Conservation (phyloP, 225 moss, liverwort and hornwort species). For the Physcomitrium patens region DNA sequence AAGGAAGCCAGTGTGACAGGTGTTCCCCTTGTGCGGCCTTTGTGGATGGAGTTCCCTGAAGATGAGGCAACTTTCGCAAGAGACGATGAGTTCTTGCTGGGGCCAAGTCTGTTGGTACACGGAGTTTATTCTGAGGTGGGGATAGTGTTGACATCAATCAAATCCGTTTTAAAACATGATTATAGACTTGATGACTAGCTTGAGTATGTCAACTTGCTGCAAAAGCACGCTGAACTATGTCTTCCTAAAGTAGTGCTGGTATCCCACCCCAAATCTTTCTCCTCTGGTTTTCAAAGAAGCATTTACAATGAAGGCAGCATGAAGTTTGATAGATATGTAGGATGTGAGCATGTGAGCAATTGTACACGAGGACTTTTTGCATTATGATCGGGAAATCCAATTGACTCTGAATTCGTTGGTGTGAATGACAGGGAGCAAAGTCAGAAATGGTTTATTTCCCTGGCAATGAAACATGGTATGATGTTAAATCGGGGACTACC, state of each 20-base stretch:
- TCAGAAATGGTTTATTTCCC: conserved; percentile 91
- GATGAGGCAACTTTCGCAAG: conserved; percentile 65
- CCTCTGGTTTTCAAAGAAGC: conserved; percentile 16
- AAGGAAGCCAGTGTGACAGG: conserved; percentile 86
- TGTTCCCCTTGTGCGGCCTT: conserved; percentile 86
- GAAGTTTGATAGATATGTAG: not conserved
- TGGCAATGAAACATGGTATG: conserved; percentile 83
- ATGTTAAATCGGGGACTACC: conserved; percentile 68
- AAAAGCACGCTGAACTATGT: conserved; percentile 9
- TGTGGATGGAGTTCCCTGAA: conserved; percentile 95
- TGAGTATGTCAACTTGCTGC: conserved; percentile 2
- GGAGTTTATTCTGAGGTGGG: conserved; percentile 86
- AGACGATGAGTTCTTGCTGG: conserved; percentile 90
- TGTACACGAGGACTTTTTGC: conserved; percentile 4
- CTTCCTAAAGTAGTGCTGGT: not conserved
- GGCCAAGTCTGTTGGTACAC: conserved; percentile 84
- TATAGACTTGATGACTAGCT: conserved; percentile 20
- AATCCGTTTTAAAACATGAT: conserved; percentile 7
- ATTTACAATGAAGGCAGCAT: conserved; percentile 23
- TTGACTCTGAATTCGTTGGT: conserved; percentile 30
- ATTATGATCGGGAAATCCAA: conserved; percentile 18
- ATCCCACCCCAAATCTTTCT: not conserved
- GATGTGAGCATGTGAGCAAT: not conserved
- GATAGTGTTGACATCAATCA: conserved; percentile 3
- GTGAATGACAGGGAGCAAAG: conserved; percentile 69